Percentiles rank a stretch among this genome's conserved stretches.
Evolutionary conservation across 257 asterid species (phyloP).

Genomic region (Ajuga chamaepitys): DNA sequence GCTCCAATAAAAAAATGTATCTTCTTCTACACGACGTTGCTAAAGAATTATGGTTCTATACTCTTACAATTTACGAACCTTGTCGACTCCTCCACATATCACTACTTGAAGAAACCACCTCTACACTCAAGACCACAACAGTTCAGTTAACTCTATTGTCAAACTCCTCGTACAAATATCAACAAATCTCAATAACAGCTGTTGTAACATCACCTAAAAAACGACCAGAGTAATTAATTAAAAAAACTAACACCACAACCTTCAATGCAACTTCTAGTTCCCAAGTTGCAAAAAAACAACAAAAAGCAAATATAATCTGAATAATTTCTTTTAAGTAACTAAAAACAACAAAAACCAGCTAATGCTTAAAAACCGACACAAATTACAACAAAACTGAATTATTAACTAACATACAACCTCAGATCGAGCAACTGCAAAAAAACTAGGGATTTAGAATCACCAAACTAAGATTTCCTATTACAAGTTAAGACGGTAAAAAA

Average conservation of each 20-base stretch:
- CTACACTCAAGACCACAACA: slow-evolving; percentile 1
- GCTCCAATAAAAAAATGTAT: slow-evolving; percentile 7
- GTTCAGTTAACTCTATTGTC: not conserved
- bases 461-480: slow-evolving; percentile 9
- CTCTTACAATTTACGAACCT: slow-evolving; percentile 14
- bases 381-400: slow-evolving; percentile 2
- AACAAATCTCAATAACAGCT: slow-evolving; percentile 2
- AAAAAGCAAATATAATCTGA: not conserved
- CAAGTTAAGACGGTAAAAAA: slow-evolving; percentile 7
- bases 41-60: slow-evolving; percentile 7
- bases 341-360: not conserved
- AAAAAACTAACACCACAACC: not conserved
- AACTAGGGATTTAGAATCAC: slow-evolving; percentile 19
- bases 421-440: slow-evolving; percentile 21
- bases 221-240: not conserved
- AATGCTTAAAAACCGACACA: not conserved
- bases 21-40: slow-evolving; percentile 15
- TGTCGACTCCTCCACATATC: slow-evolving; percentile 9
- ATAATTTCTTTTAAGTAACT: not conserved
- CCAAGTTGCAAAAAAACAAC: not conserved
- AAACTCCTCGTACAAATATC: slow-evolving; percentile 8
- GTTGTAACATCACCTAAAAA: slow-evolving; percentile 12
- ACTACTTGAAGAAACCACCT: not conserved
- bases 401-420: slow-evolving; percentile 17
- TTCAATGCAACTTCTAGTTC: slow-evolving; percentile 13